Conservation (phyloP, 2,329 filamentous ascomycete genomes). For the Zasmidium angulare region DNA sequence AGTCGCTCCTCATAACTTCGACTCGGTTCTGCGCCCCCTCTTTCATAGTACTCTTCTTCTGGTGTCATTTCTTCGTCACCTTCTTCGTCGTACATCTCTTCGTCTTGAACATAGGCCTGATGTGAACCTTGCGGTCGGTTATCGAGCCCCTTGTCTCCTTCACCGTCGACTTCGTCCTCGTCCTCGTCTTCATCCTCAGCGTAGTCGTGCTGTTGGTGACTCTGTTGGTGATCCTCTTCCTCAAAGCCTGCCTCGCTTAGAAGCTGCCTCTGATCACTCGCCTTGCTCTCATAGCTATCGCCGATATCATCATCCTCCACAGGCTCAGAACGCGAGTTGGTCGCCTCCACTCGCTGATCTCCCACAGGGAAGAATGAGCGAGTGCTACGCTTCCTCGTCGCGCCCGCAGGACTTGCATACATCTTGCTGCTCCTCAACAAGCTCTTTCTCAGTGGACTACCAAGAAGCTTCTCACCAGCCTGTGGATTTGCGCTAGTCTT, state of each 20-base stretch:
- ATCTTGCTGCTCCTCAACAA: constrained; percentile 26
- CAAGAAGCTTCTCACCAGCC: constrained; percentile 13
- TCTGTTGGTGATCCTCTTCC: background rate
- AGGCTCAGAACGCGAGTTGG: background rate
- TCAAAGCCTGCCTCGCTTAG: constrained; percentile 21
- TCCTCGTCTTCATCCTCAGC: background rate
- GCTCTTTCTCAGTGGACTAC: constrained; percentile 28
- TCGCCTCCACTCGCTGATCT: background rate
- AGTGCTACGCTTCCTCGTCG: background rate
- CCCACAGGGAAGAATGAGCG: background rate
- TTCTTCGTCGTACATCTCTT: constrained; percentile 7
- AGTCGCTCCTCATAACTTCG: constrained; percentile 37
- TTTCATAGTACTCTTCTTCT: constrained; percentile 4
- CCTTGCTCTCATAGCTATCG: constrained; percentile 28
- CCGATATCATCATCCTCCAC: constrained; percentile 6
- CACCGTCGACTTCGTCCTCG: background rate
- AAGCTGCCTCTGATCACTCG: constrained; percentile 33
- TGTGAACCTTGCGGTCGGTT: background rate
- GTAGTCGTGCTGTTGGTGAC: background rate
- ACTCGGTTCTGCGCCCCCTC: constrained; percentile 8
- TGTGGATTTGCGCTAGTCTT: constrained; percentile 10
- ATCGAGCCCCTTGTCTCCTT: background rate
- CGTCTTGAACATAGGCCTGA: constrained; percentile 2
- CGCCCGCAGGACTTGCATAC: constrained; percentile 3
- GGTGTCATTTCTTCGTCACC: background rate